phyloP scores from a whole-genome alignment of 805 yeast genomes.

The Saturnispora galanensis region DNA sequence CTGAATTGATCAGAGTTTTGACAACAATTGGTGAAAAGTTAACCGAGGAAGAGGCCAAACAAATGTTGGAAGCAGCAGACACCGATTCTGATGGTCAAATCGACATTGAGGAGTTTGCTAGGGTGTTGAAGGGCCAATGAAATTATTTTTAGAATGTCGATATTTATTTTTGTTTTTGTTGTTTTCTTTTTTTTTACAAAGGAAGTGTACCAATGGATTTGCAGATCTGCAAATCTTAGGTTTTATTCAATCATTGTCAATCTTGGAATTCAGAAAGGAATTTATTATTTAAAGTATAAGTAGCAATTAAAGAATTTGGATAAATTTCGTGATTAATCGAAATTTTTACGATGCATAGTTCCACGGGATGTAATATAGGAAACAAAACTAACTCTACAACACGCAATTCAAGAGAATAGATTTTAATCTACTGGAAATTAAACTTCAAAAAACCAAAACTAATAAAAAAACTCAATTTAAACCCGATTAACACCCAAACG shows the following conservation, averaged over 20 bases:
- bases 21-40: constrained; percentile 96
- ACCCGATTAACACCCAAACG: background rate
- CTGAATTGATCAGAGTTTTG: constrained; percentile 92
- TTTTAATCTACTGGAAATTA: background rate
- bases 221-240: too few relatives aligned
- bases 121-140: constrained; percentile 69
- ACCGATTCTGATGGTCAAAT: constrained; percentile 95
- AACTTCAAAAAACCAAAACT: background rate
- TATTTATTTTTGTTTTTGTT: background rate
- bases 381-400: too few relatives aligned
- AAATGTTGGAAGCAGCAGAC: constrained; percentile 94
- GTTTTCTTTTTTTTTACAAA: background rate
- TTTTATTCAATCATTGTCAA: too few relatives aligned
- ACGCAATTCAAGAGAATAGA: too few relatives aligned
- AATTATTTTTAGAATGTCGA: background rate
- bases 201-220: background rate
- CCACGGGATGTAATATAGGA: too few relatives aligned
- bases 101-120: constrained; percentile 93
- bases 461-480: background rate
- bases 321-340: too few relatives aligned
- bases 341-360: too few relatives aligned
- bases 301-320: too few relatives aligned
- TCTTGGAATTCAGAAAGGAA: too few relatives aligned
- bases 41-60: constrained; percentile 94
- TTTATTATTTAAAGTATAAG: too few relatives aligned